Conservation (phyloP, 768 basidiomycete species). For the Galerina sulciceps region DNA sequence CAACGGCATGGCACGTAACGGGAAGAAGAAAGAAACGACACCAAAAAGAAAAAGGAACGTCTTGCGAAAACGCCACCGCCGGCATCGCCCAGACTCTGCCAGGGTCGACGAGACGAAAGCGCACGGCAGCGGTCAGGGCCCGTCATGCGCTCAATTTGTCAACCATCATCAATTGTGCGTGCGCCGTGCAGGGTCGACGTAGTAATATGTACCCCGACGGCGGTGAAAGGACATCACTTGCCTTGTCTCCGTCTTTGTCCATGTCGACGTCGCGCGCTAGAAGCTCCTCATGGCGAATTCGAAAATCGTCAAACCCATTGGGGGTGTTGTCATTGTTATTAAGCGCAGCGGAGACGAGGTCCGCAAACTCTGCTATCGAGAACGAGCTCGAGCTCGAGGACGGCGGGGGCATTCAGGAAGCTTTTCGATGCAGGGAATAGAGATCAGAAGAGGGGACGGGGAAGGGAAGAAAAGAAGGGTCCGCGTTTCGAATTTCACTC, state of each 20-base stretch:
- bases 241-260: background rate
- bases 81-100: too few species aligned
- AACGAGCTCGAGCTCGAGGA: background rate
- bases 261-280: too few species aligned
- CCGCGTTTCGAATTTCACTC: too few species aligned
- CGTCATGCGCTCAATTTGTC: too few species aligned
- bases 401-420: background rate
- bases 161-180: too few species aligned
- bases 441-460: background rate
- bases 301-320: background rate
- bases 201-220: too few species aligned
- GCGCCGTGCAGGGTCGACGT: too few species aligned
- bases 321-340: background rate
- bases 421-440: background rate
- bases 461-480: too few species aligned
- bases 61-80: too few species aligned
- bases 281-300: background rate
- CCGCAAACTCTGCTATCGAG: constrained; percentile 10
- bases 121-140: too few species aligned
- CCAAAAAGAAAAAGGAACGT: background rate
- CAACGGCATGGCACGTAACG: background rate
- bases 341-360: constrained; percentile 9
- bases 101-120: too few species aligned
- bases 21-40: background rate
- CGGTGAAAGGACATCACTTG: background rate